Evolutionary conservation across 2,329 filamentous ascomycete genomes (phyloP), one percentile per base, ranked within the genome.

Genomic region (Sporothrix protearum): DNA sequence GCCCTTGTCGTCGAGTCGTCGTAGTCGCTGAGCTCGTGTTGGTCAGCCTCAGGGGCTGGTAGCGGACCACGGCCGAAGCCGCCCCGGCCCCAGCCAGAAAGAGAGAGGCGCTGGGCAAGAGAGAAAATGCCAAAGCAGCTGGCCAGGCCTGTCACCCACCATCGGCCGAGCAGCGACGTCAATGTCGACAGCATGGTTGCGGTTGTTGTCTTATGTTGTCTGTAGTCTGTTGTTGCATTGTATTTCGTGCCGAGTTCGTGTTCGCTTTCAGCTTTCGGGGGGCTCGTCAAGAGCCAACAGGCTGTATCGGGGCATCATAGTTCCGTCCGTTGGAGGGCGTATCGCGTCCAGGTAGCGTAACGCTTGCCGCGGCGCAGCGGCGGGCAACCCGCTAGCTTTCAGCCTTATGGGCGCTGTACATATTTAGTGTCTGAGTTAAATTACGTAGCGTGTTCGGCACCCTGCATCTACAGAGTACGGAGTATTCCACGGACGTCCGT

Each of bases 1-100:
- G 47, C 69, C 69, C 16, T 45, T 30, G 12, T 71, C 47, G 69
- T 71, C 19, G 7, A 66, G 51, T 3, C 69, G 69, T 36, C 61
- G 57, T 33, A 47, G 39, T 63, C 69, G 39, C 33, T 12, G 42
- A 3, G 59, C 28, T 33, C 68, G 68, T 33, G 53, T 1, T 28
- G 8, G 53, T 28, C 25, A 30, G 53, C 53, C 25, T 59, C 53
- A 2, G 53, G 53, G 25, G 25, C 8, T 28, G n/a, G n/a, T 55
- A 28, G 51, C 19, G 7, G 51, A 28, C 33, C 14, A 16, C 12
- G 22, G 53, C 22, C 10, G 53, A 33, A 28, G 53, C 53, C 53
- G 22, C 9, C 22, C 22, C 53, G 5, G 22, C 53, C 8, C 53
- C 53, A 59, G 12, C 25, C 33, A 28, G 53, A 16, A 30, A 59